A percentile compares a stretch with the other conserved stretches of the same genome.
phyloP scores from a whole-genome alignment of 345 rosid species.

The Cochlearia excelsa region DNA sequence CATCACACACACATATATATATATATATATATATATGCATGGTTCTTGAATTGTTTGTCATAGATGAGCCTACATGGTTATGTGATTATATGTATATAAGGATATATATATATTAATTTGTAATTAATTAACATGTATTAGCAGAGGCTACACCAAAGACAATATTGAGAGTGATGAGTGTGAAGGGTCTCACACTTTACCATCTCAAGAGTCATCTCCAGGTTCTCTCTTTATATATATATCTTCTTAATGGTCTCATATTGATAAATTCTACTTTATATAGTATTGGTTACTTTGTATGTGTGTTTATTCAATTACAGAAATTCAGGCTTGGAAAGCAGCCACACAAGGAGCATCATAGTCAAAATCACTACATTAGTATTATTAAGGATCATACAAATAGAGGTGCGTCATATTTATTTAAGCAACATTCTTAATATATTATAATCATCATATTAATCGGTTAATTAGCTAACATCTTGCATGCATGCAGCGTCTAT shows the following conservation, averaged over 20 bases:
- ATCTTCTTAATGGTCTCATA: too few relatives aligned
- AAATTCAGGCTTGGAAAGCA: constrained; percentile 88
- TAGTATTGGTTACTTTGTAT: too few relatives aligned
- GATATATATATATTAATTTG: not conserved
- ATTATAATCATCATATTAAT: not conserved
- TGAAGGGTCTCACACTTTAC: constrained; percentile 83
- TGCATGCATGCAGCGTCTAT: constrained; percentile 25
- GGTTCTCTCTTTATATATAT: constrained; percentile 36
- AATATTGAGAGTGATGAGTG: constrained; percentile 89
- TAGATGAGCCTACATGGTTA: too few relatives aligned
- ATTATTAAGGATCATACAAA: constrained; percentile 57
- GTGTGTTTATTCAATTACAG: constrained; percentile 35
- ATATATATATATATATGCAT: not conserved
- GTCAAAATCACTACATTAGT: constrained; percentile 57
- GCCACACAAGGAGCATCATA: constrained; percentile 60
- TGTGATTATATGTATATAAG: too few relatives aligned
- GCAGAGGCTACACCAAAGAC: constrained; percentile 98
- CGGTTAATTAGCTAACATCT: too few relatives aligned
- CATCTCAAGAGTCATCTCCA: constrained; percentile 93
- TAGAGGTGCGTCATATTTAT: constrained; percentile 49
- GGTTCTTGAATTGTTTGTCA: too few relatives aligned
- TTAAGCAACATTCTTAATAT: not conserved
- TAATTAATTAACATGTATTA: constrained; percentile 1
- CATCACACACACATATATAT: not conserved
- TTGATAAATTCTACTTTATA: too few relatives aligned